Conservation (phyloP, 2,329 filamentous ascomycete species). For the Lasiodiplodia gonubiensis region DNA sequence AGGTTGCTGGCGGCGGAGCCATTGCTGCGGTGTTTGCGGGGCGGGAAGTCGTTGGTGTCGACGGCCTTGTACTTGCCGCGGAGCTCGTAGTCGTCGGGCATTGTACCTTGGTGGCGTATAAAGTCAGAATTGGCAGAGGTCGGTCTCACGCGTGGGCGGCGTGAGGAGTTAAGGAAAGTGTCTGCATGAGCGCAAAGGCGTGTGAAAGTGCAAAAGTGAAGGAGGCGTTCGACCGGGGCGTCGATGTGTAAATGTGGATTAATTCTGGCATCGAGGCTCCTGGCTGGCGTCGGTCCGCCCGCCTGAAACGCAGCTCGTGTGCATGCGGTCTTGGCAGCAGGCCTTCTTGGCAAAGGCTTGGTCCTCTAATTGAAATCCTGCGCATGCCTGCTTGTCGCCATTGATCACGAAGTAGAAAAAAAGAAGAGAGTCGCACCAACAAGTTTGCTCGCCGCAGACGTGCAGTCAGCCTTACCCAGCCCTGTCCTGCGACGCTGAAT, state of each 20-base stretch:
- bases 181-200: conserved; percentile 9
- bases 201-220: neutral
- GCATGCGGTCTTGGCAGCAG: neutral
- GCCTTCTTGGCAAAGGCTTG: conserved; percentile 21
- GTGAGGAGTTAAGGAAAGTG: conserved; percentile 7
- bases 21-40: conserved; percentile 18
- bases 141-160: conserved; percentile 9
- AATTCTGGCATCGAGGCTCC: neutral
- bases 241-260: conserved; percentile 20
- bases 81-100: conserved; percentile 38
- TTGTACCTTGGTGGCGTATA: neutral
- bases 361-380: neutral
- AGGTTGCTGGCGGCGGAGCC: conserved; percentile 43
- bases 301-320: too few species aligned
- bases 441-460: conserved; percentile 1
- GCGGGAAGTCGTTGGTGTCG: conserved; percentile 34
- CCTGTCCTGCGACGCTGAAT: conserved; percentile 10
- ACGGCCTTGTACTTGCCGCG: conserved; percentile 47
- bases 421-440: neutral
- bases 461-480: neutral
- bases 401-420: too few species aligned
- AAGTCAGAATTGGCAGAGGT: neutral
- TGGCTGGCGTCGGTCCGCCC: conserved; percentile 1
- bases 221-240: neutral
- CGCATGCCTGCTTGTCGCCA: neutral